Evolutionary conservation across 2,329 filamentous ascomycete species (phyloP).

Genomic region (Pseudogymnoascus sp.): DNA sequence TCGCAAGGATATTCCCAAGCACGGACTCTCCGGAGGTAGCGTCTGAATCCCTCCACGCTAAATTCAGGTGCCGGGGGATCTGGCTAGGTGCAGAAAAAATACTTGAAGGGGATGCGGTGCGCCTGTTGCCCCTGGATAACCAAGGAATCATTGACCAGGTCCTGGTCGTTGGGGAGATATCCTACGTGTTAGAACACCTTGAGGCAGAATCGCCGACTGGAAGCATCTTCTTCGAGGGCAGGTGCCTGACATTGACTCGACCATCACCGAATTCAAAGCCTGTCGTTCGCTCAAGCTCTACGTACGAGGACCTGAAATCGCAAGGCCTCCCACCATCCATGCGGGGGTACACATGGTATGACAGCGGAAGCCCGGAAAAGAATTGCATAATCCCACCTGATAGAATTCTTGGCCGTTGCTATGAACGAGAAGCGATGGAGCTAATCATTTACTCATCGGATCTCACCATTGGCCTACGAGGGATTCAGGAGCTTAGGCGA

Average conservation of each 20-base stretch:
- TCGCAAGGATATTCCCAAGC: background rate
- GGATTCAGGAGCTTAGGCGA: background rate
- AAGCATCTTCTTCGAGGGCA: background rate
- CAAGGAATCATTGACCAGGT: background rate
- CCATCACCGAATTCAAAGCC: conserved; percentile 4
- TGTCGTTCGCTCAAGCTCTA: background rate
- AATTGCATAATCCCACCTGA: background rate
- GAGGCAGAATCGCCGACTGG: background rate
- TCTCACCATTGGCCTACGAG: background rate
- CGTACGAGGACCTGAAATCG: background rate
- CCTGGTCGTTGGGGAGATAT: background rate
- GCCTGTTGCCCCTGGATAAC: background rate
- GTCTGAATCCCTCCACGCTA: background rate
- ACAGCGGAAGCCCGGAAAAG: background rate
- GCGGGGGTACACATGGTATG: conserved; percentile 8
- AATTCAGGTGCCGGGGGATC: background rate
- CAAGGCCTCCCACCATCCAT: background rate
- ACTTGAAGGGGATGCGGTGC: conserved; percentile 6
- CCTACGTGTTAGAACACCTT: conserved; percentile 2
- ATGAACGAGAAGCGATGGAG: background rate
- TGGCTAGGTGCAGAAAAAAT: conserved; percentile 9
- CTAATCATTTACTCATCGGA: background rate
- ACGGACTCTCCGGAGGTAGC: background rate
- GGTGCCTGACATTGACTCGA: background rate
- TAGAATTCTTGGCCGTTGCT: conserved; percentile 1